These are phyloP conservation scores for Pterocarpus santalinus DNA, from an alignment of 306 rosid species.

Conservation along the genomic window DNA sequence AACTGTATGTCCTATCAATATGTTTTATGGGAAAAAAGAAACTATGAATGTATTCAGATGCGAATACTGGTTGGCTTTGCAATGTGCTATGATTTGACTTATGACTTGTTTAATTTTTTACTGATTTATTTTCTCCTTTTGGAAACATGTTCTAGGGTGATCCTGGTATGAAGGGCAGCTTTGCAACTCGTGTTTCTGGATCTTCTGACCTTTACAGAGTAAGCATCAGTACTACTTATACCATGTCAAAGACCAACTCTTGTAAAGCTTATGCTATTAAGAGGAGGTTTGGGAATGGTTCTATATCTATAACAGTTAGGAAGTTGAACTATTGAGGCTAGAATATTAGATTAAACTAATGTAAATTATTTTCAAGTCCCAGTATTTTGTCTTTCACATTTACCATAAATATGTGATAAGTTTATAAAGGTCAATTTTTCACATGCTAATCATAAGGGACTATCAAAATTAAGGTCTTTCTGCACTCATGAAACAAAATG, in stretches of 20 bases:
- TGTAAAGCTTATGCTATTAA: slow-evolving; percentile 26
- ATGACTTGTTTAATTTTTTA: slow-evolving; percentile 35
- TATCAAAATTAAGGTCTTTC: slow-evolving; percentile 8
- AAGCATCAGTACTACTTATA: slow-evolving; percentile 45
- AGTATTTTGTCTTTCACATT: slow-evolving; percentile 2
- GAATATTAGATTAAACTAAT: slow-evolving; percentile 32
- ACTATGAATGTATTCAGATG: slow-evolving; percentile 6
- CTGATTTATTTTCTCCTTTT: slow-evolving; percentile 38
- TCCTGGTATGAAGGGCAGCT: slow-evolving; percentile 82
- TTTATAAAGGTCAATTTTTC: neutral
- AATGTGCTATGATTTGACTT: slow-evolving; percentile 30
- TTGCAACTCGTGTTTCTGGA: slow-evolving; percentile 95
- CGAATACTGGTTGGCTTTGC: slow-evolving; percentile 13
- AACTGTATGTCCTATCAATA: slow-evolving; percentile 18
- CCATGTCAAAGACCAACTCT: slow-evolving; percentile 33
- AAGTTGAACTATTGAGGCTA: slow-evolving; percentile 27
- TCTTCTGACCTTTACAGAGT: slow-evolving; percentile 95
- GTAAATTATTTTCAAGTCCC: neutral
- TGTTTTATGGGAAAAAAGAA: slow-evolving; percentile 30
- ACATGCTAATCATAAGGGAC: neutral
- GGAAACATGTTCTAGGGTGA: slow-evolving; percentile 70
- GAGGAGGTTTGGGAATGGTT: slow-evolving; percentile 18
- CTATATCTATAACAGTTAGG: slow-evolving; percentile 1
- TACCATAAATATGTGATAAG: neutral
- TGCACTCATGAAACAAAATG: slow-evolving; percentile 2